Base-by-base conservation (phyloP, 2,329 filamentous ascomycete species). In the Juglanconis sp. region DNA sequence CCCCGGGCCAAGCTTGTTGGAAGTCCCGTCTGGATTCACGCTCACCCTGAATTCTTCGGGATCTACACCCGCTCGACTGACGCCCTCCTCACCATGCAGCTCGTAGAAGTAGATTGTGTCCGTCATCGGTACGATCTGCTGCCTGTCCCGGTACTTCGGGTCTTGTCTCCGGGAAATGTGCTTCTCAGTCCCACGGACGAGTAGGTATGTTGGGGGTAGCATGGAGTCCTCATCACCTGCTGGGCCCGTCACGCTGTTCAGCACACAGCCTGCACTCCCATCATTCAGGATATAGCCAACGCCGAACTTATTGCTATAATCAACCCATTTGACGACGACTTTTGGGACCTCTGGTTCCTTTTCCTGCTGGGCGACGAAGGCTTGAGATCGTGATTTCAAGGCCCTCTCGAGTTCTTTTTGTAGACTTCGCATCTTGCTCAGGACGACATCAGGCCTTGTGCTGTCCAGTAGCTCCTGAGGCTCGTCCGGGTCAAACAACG, bases 281-380 rank as follows among this genome's bases (percentile, higher is more conserved):
- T 94, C 89, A 63, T 91, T 91, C 57, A 95, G 78, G 60, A 94
- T 91, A 69, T 94, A 95, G 40, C 91, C 91, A 15, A 95, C 81
- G 11, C 91, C 91, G 71, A 92, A 92, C 71, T 92, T 92, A 73
- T 92, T 91, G 61, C 90, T 92, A 72, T 95, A 95, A 71, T 95
- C 91, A 6, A 95, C 91, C 91, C 91, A 95, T 70, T 93, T 92
- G 10, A 88, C 84, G 11, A 88, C 86, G 49, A 88, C 83, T 69
- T 87, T 75, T 69, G 88, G 81, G 70, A 88, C 73, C 63, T 86
- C 69, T 70, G 82, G 76, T 58, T 81, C 72, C 63, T 80, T 74
- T 60, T 81, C 76, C 73, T 84, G 82, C 9, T 82, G 77, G 0
- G 79, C 81, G 53, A 87, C 76, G 57, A 86, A 78, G 24, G 85